Evolutionary conservation across 176 grass and related monocot species (phyloP).

Genomic region (Phragmites australis): DNA sequence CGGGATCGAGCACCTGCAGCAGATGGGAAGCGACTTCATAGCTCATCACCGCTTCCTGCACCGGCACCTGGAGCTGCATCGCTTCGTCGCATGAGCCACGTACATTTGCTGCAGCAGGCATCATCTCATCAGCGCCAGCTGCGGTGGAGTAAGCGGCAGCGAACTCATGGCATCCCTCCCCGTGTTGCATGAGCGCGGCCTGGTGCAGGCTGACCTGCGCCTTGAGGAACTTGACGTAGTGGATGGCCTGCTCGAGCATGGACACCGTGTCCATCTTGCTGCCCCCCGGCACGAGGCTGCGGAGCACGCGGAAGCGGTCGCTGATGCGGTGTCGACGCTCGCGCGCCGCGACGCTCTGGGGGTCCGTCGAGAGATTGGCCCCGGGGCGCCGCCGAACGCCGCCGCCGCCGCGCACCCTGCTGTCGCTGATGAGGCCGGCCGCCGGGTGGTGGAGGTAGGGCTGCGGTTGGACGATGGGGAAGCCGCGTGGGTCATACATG

Average conservation of each 20-base stretch:
- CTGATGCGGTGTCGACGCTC: constrained; percentile 87
- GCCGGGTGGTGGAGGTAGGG: constrained; percentile 33
- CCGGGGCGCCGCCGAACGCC: constrained; percentile 52
- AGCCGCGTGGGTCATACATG: constrained; percentile 51
- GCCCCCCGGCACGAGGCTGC: constrained; percentile 84
- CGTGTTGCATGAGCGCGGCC: constrained; percentile 55
- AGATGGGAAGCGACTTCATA: background rate
- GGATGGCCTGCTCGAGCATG: constrained; percentile 97
- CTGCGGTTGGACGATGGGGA: constrained; percentile 40
- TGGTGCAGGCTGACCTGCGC: constrained; percentile 82
- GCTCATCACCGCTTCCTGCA: constrained; percentile 27
- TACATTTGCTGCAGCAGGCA: background rate
- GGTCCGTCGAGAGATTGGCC: constrained; percentile 82
- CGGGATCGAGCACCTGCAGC: constrained; percentile 32
- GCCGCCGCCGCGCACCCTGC: constrained; percentile 41
- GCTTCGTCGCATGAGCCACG: background rate
- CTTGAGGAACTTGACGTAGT: constrained; percentile 99
- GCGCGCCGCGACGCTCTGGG: constrained; percentile 92
- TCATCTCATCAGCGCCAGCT: background rate
- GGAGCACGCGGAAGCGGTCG: constrained; percentile 84
- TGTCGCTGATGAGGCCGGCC: constrained; percentile 23
- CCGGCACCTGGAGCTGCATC: constrained; percentile 14
- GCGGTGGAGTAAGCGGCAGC: background rate
- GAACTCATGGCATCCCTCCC: constrained; percentile 42
- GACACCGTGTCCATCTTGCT: constrained; percentile 99